phyloP scores from a whole-genome alignment of 2,329 filamentous ascomycete genomes.

The Orbilia javanica region DNA sequence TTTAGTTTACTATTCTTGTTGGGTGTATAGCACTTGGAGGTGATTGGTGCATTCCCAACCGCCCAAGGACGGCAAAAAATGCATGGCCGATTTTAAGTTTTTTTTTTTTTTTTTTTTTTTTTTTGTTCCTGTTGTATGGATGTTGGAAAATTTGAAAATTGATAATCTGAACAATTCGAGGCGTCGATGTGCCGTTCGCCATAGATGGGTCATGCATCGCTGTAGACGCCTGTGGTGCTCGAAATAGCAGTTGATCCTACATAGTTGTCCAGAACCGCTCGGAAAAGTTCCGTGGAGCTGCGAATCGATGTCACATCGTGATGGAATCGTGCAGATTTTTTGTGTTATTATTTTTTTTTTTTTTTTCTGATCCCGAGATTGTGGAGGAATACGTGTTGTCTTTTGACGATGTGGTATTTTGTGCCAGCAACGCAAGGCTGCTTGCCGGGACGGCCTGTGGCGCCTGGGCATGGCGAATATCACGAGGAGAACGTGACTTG shows the following conservation, averaged over 20 bases:
- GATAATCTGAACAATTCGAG: constrained; percentile 1
- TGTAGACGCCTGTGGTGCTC: constrained; percentile 14
- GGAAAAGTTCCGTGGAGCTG: constrained; percentile 14
- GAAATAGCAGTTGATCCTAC: constrained; percentile 14
- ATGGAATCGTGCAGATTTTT: background rate
- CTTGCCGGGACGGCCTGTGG: background rate
- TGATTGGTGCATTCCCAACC: constrained; percentile 44
- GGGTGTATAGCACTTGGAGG: constrained; percentile 7
- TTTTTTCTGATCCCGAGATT: background rate
- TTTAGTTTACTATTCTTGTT: constrained; percentile 14
- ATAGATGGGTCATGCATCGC: constrained; percentile 19
- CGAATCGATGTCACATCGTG: constrained; percentile 1
- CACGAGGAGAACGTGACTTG: background rate
- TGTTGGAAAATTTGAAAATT: background rate
- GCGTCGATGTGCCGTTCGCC: constrained; percentile 22
- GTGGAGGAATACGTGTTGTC: constrained; percentile 22
- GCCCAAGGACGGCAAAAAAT: constrained; percentile 3
- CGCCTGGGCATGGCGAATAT: background rate
- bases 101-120: background rate
- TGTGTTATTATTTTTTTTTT: background rate
- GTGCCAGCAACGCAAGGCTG: background rate
- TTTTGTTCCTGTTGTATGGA: background rate
- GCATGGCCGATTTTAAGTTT: constrained; percentile 15
- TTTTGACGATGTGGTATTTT: constrained; percentile 2
- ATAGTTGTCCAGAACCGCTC: constrained; percentile 14